These are phyloP conservation scores for Dactylella cylindrospora DNA, from an alignment of 2,329 filamentous ascomycete genomes.

Conservation along the genomic window DNA sequence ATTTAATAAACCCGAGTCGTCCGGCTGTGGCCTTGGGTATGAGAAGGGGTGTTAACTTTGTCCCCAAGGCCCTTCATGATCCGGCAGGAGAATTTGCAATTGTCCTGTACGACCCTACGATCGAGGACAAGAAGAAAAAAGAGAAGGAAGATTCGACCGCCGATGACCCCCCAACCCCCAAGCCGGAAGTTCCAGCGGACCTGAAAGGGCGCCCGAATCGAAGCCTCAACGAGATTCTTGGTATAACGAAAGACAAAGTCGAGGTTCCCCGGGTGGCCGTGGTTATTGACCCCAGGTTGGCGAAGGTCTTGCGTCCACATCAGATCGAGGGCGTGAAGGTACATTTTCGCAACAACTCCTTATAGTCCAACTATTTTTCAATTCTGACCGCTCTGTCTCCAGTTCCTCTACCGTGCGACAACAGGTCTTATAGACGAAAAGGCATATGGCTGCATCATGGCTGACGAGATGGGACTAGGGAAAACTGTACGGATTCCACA, in stretches of 20 bases:
- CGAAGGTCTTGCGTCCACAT: conserved; percentile 90
- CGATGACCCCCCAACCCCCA: conserved; percentile 56
- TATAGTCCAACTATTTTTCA: background rate
- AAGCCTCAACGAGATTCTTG: conserved; percentile 90
- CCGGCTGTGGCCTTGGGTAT: conserved; percentile 86
- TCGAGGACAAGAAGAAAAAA: conserved; percentile 73
- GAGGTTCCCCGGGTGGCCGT: conserved; percentile 83
- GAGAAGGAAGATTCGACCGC: conserved; percentile 52
- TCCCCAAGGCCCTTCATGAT: conserved; percentile 88
- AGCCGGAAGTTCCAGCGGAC: conserved; percentile 61
- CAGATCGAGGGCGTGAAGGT: conserved; percentile 93
- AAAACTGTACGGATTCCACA: conserved; percentile 76
- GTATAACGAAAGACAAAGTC: conserved; percentile 76
- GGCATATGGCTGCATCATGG: conserved; percentile 98
- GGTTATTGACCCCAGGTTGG: conserved; percentile 86
- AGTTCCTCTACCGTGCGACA: conserved; percentile 89
- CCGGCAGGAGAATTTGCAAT: conserved; percentile 95
- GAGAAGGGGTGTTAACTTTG: conserved; percentile 77
- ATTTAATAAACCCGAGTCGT: conserved; percentile 68
- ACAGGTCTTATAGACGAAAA: conserved; percentile 94
- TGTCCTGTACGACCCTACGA: conserved; percentile 89
- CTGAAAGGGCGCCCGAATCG: conserved; percentile 76
- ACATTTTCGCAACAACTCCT: conserved; percentile 17
- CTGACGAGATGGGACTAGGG: conserved; percentile 96
- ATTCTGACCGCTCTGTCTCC: conserved; percentile 44